Evolutionary conservation across 768 basidiomycete genomes (phyloP), one percentile per base, ranked within the genome.

Genomic region (Strobilomyces dryophilus): DNA sequence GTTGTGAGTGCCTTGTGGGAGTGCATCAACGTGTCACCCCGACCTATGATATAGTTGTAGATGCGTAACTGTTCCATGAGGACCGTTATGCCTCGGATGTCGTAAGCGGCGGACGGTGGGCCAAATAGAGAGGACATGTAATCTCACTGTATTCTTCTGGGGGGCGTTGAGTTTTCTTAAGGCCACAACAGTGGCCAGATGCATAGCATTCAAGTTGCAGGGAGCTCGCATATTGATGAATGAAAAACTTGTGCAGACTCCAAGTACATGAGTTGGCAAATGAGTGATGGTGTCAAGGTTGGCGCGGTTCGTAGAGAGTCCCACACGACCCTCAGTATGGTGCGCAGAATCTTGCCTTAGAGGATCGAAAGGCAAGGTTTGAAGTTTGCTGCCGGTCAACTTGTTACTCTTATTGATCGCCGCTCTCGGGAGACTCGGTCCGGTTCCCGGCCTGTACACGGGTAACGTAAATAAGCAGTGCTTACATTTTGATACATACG

Each of bases 31-130:
- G 35, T 14, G 17, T 15, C 15, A 24, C 41, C 26, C 29, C 2
- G 24, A 42, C 62, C 27, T 41, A 50, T 64, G 26, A 49, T 45
- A 45, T 64, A 53, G 45, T 64, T 63, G 9, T 39, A 53, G 27
- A 54, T 32, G 6, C 54, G 62, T 8, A 58, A 36, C 41, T 64
- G 62, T 34, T 17, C 42, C 50, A 64, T 37, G 10, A 11, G 29
- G 12, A 45, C 10, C 20, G 61, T 44, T 31, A 52, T 27, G 1
- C 1, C 47, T 15, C 39, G 47, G 3, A 41, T 21, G 24, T 58
- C 56, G 24, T 53, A 51, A n/a, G 47, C 53, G 5, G 26, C 37
- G 20, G 51, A 18, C 8, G 50, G 8, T 3, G 52, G 36, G 27
- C 24, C 3, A 15, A 36, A 17, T 48, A 37, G 56, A 8, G 53